Evolutionary conservation across 2,329 filamentous ascomycete genomes (phyloP), one percentile per base, ranked within the genome.

Genomic region (Exophiala spinifera): DNA sequence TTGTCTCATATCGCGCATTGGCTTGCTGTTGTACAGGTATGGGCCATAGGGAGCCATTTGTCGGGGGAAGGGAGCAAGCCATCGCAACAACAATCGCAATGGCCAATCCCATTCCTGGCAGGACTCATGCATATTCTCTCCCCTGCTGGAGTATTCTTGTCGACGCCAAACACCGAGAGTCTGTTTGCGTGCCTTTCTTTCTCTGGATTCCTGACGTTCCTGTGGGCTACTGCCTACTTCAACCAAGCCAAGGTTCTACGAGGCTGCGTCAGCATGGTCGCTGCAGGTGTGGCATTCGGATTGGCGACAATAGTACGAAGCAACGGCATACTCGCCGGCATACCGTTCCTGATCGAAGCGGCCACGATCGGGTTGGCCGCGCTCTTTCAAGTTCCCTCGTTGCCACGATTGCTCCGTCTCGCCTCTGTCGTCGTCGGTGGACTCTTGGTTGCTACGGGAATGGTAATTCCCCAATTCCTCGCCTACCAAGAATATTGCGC

Each of bases 91-190:
- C n/a, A 66, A n/a, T 68, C 62, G n/a, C 39, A 61, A 17, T 59
- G 68, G 51, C 51, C 48, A n/a, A 69, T 87, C 37, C 80, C 89
- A 1, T 84, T 92, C 57, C 67, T 87, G 19, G 79, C 89, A 7
- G 83, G 89, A 2, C 74, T 81, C 14, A 75, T 97, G 46, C 90
- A 97, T 69, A 80, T 95, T 51, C 67, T 97, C 46, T 94, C 89
- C 0, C 92, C 94, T 0, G 94, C 88, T 0, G 92, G 92, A 0
- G 72, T 96, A 2, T 97, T 99, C 67, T 80, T 99, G 15, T 91
- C 87, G 0, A 87, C 91, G 0, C 90, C 92, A 0, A 95, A 94
- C 69, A 80, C 84, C 8, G 94, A 99, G 73, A 84, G 87, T 59
- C 70, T 86, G 0, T 96, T 91, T 70, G 85, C 92, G 0, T 76